Evolutionary conservation across 2,329 filamentous ascomycete species (phyloP).

Genomic region (Tolypocladium ophioglossoides): DNA sequence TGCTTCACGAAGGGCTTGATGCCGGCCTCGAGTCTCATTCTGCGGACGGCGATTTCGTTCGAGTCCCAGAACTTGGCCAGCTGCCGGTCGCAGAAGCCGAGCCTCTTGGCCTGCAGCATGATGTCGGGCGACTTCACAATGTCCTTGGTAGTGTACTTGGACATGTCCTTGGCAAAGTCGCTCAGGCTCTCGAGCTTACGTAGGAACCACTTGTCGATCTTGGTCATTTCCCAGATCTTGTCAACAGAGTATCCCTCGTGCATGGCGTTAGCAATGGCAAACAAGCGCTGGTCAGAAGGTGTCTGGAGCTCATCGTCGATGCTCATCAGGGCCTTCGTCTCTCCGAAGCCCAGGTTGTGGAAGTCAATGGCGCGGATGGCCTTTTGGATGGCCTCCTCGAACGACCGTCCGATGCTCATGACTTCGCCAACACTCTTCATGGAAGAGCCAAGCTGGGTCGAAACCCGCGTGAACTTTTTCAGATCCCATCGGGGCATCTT

Average conservation of each 20-base stretch:
- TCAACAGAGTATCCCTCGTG: constrained; percentile 85
- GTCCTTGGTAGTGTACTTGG: constrained; percentile 52
- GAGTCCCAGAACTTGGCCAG: constrained; percentile 90
- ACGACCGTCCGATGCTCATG: constrained; percentile 94
- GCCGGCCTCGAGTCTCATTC: constrained; percentile 72
- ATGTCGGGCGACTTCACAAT: constrained; percentile 53
- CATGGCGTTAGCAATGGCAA: constrained; percentile 98
- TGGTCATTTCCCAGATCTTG: constrained; percentile 96
- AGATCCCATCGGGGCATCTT: constrained; percentile 99
- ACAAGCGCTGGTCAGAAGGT: constrained; percentile 91
- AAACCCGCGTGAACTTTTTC: constrained; percentile 97
- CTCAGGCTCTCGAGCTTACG: constrained; percentile 83
- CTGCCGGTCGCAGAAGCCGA: constrained; percentile 91
- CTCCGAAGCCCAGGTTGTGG: constrained; percentile 89
- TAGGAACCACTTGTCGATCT: constrained; percentile 98
- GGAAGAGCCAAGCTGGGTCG: constrained; percentile 87
- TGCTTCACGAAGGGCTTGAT: constrained; percentile 91
- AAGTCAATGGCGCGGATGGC: constrained; percentile 93
- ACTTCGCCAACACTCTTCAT: constrained; percentile 99
- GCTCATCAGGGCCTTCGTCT: constrained; percentile 85
- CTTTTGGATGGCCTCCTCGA: constrained; percentile 98
- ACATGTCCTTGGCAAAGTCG: constrained; percentile 77
- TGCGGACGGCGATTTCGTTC: constrained; percentile 83
- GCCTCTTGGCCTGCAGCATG: constrained; percentile 76
- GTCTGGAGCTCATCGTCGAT: constrained; percentile 95